These are phyloP conservation scores for Fusarium clavum DNA, from an alignment of 2,329 filamentous ascomycete genomes.

Conservation along the genomic window DNA sequence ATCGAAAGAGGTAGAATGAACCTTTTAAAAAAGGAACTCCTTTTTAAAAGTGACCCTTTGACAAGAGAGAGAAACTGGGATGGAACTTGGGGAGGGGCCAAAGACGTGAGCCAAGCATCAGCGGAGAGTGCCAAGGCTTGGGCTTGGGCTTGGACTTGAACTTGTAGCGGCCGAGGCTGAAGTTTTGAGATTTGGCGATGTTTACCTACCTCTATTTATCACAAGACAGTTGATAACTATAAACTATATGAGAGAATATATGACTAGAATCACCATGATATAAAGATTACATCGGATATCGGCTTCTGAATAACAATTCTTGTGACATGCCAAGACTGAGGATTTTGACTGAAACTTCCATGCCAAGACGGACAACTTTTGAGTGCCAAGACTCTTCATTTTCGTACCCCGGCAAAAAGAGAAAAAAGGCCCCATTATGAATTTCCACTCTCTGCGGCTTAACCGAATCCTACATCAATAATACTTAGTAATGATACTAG, in stretches of 20 bases:
- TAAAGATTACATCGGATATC: background rate
- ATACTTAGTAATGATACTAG: background rate
- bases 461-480: background rate
- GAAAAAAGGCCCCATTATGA: background rate
- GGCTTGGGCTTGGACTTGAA: constrained; percentile 1
- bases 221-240: background rate
- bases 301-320: constrained; percentile 12
- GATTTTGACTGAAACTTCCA: constrained; percentile 20
- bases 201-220: background rate
- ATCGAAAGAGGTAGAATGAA: constrained; percentile 11
- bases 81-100: constrained; percentile 20
- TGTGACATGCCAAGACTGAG: constrained; percentile 36
- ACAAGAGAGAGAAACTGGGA: constrained; percentile 11
- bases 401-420: constrained; percentile 3
- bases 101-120: constrained; percentile 29
- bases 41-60: background rate
- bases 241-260: background rate
- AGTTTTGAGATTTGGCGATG: constrained; percentile 1
- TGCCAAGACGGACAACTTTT: constrained; percentile 31
- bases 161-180: constrained; percentile 22
- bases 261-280: background rate
- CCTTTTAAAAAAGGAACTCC: constrained; percentile 27
- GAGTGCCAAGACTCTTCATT: constrained; percentile 19
- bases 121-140: constrained; percentile 43
- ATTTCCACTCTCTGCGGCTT: background rate